A percentile compares a stretch with the other conserved stretches of the same genome.
These are phyloP conservation scores for Hypoxylon sp. DNA, from an alignment of 2,329 filamentous ascomycete genomes.

Conservation along the genomic window DNA sequence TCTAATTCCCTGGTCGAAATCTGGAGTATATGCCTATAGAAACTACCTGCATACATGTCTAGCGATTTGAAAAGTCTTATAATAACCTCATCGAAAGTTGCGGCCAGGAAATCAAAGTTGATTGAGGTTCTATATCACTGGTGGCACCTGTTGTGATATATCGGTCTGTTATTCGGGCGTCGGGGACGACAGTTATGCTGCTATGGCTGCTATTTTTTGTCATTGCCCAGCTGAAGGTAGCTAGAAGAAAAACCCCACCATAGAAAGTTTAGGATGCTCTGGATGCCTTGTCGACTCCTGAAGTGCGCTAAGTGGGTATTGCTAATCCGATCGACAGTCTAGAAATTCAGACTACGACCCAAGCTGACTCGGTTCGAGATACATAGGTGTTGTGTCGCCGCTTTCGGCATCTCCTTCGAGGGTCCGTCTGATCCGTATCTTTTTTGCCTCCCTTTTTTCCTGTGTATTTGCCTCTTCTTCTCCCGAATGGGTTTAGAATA, in stretches of 20 bases:
- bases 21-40: not conserved
- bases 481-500: not conserved
- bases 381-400: slow-evolving; percentile 37
- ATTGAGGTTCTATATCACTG: slow-evolving; percentile 12
- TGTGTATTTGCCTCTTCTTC: slow-evolving; percentile 19
- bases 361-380: slow-evolving; percentile 40
- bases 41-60: not conserved
- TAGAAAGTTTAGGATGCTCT: slow-evolving; percentile 15
- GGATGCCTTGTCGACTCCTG: slow-evolving; percentile 27
- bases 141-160: slow-evolving; percentile 17
- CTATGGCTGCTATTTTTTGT: slow-evolving; percentile 13
- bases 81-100: too few species aligned
- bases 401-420: slow-evolving; percentile 42
- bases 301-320: slow-evolving; percentile 30
- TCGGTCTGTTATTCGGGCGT: not conserved
- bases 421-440: slow-evolving; percentile 1
- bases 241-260: too few species aligned
- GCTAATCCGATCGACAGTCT: slow-evolving; percentile 42
- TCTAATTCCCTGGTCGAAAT: not conserved
- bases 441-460: not conserved
- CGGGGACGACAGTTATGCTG: not conserved
- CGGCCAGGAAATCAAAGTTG: not conserved
- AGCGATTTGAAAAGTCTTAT: too few species aligned
- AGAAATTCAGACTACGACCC: slow-evolving; percentile 27
- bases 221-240: too few species aligned